Evolutionary conservation across 75 land plant genomes (phyloP).

Genomic region (Picea glauca): DNA sequence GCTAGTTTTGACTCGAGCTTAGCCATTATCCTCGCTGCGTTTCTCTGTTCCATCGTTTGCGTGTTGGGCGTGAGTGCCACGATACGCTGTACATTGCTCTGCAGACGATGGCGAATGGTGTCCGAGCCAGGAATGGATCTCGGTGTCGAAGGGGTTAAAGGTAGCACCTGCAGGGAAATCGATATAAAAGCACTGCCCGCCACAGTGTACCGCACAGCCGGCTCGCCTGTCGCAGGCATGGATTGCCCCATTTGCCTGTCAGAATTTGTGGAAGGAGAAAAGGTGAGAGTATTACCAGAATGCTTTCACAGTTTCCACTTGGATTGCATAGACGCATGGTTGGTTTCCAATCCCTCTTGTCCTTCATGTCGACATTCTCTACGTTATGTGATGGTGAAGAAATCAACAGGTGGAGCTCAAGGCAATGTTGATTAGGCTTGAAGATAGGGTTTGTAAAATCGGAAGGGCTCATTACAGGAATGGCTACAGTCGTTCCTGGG

Average conservation of each 20-base stretch:
- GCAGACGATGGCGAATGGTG: slow-evolving; percentile 23
- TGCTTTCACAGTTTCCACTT: slow-evolving; percentile 74
- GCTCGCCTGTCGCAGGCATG: not conserved
- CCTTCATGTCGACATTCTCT: slow-evolving; percentile 57
- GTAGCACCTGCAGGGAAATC: slow-evolving; percentile 27
- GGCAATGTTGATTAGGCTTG: too few species aligned
- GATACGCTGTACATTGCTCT: slow-evolving; percentile 32
- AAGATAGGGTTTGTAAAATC: too few species aligned
- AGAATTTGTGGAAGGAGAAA: slow-evolving; percentile 47
- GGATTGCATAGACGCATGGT: slow-evolving; percentile 70
- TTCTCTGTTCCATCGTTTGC: slow-evolving; percentile 46
- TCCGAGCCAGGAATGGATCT: slow-evolving; percentile 9
- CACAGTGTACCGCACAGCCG: slow-evolving; percentile 19
- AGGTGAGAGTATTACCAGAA: slow-evolving; percentile 47
- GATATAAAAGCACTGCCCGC: slow-evolving; percentile 37
- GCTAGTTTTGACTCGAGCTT: slow-evolving; percentile 43
- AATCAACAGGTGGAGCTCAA: too few species aligned
- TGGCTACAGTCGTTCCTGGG: too few species aligned
- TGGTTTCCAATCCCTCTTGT: slow-evolving; percentile 54
- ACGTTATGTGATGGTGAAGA: not conserved
- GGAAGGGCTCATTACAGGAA: too few species aligned
- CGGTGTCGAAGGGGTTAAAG: slow-evolving; percentile 13
- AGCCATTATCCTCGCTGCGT: slow-evolving; percentile 54
- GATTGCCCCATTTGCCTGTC: slow-evolving; percentile 64
- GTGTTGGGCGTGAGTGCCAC: slow-evolving; percentile 56